These are phyloP conservation scores for Cladosporium oxysporum DNA, from an alignment of 2,329 filamentous ascomycete genomes.

Conservation along the genomic window DNA sequence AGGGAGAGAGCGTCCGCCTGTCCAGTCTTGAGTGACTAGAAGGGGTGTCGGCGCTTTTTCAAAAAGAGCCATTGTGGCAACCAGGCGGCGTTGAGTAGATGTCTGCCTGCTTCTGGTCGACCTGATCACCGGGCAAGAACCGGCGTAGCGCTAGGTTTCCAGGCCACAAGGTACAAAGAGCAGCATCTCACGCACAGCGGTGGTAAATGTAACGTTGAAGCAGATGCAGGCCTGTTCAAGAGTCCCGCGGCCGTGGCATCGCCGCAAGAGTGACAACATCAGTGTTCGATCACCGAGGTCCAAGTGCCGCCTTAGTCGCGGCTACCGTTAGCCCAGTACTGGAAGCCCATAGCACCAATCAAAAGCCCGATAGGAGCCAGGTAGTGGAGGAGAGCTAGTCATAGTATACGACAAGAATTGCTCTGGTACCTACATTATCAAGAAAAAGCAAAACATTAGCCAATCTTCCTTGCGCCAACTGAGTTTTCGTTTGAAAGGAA, in stretches of 20 bases:
- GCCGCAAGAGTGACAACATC: neutral
- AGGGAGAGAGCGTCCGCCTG: neutral
- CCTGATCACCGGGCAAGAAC: neutral
- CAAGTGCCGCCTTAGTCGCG: neutral
- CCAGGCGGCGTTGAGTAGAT: neutral
- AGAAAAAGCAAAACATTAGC: slow-evolving; percentile 11
- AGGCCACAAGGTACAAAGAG: neutral
- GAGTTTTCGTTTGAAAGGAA: neutral
- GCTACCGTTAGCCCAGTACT: slow-evolving; percentile 22
- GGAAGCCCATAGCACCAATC: slow-evolving; percentile 30
- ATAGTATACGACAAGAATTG: slow-evolving; percentile 45
- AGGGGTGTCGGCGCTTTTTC: neutral
- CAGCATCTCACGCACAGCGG: neutral
- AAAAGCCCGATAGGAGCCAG: slow-evolving; percentile 34
- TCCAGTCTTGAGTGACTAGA: neutral
- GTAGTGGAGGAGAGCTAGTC: slow-evolving; percentile 38
- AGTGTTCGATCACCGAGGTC: neutral
- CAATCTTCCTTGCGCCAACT: neutral
- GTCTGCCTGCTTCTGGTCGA: neutral
- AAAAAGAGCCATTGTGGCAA: neutral
- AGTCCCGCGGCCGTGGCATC: neutral
- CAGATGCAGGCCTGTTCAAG: neutral
- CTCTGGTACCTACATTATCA: slow-evolving; percentile 39
- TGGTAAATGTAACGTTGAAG: neutral
- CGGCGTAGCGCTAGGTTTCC: neutral